These are phyloP conservation scores for Pseudotsuga menziesii DNA, from an alignment of 75 land plant species.

Conservation along the genomic window DNA sequence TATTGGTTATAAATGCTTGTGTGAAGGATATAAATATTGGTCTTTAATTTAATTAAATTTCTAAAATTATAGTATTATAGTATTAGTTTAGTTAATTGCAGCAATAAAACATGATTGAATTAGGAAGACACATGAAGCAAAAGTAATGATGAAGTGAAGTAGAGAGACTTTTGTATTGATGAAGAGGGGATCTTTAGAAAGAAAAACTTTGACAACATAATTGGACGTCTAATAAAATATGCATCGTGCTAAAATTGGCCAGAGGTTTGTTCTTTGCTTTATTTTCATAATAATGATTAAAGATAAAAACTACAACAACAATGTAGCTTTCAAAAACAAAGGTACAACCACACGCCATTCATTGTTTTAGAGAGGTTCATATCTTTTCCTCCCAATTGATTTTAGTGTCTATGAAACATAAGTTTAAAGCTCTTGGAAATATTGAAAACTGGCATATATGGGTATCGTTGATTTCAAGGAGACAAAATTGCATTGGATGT, in stretches of 20 bases:
- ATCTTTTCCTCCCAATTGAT: no score
- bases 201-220: conserved; percentile 16
- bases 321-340: conserved; percentile 46
- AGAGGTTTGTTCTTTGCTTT: conserved; percentile 36
- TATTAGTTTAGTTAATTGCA: no score
- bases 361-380: neutral
- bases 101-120: neutral
- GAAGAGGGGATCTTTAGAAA: conserved; percentile 56
- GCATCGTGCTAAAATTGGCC: conserved; percentile 39
- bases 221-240: conserved; percentile 61
- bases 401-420: no score
- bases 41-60: no score
- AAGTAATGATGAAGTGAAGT: conserved; percentile 70
- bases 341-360: conserved; percentile 1
- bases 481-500: no score
- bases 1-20: no score
- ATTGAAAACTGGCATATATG: no score
- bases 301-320: conserved; percentile 47
- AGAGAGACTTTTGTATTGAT: conserved; percentile 74
- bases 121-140: conserved; percentile 43
- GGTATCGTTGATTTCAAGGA: no score
- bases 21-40: no score
- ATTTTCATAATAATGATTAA: conserved; percentile 31
- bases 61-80: no score
- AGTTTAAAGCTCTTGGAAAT: no score